Base-by-base conservation (phyloP, 2,329 filamentous ascomycete species). In the Aspergillus latus region DNA sequence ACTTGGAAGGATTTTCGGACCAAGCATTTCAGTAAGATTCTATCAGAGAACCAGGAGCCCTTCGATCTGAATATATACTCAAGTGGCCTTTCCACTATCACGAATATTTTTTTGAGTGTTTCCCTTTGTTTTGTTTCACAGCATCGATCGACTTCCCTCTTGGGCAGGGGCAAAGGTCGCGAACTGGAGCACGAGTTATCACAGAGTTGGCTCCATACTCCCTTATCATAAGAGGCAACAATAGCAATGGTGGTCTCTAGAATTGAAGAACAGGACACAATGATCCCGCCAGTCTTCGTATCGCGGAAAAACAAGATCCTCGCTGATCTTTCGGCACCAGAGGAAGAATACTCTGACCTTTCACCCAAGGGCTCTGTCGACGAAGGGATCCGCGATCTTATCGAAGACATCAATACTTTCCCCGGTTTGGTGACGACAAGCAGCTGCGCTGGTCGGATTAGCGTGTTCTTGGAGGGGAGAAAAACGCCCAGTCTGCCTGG, bases 341-440 rank as follows among this genome's bases (percentile, higher is more conserved):
- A 84, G 43, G 80, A 79, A 3, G 82, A 88, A 57, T 96, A 96
- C 73, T 84, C 84, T 40, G 93, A 97, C 73, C 82, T 88, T 6
- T 96, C 90, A 1, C 92, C 93, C 2, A 97, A 97, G 76, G 93
- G 92, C 13, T 88, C 86, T 0, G 83, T 97, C 16, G 93, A 97
- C 71, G 83, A 78, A 46, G 88, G 86, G 1, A 92, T 97, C 62
- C 83, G 87, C 46, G 81, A 86, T 26, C 78, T 97, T 52, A 92
- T 97, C 59, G 80, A 82, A 49, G 85, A 88, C 63, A 88, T 97
- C 70, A 97, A 97, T 73, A 71, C 66, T 1, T 69, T 88, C 5
- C 82, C 86, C 1, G 91, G 90, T 1, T 83, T 92, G 40, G 91
- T 95, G 34, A 97, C 93, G 1, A 97, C 92, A 2, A 96, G 92